phyloP scores from a whole-genome alignment of 768 basidiomycete genomes.

The Scleroderma bovista region DNA sequence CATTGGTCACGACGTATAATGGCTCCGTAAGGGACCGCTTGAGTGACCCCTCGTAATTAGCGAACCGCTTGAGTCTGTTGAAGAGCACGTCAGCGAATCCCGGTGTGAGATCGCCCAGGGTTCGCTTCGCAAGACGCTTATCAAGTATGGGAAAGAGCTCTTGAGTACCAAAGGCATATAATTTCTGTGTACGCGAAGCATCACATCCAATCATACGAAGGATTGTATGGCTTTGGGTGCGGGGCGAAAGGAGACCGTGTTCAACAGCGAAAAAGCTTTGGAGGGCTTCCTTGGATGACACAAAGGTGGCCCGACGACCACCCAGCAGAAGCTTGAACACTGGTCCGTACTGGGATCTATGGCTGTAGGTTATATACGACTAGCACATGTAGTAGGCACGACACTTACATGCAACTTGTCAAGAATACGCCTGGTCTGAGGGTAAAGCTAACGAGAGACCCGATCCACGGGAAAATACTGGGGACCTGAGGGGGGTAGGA shows the following conservation, averaged over 20 bases:
- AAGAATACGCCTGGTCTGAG: conserved; percentile 14
- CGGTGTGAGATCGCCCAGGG: conserved; percentile 8
- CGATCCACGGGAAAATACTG: conserved; percentile 12
- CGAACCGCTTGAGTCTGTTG: conserved; percentile 7
- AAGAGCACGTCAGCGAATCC: conserved; percentile 9
- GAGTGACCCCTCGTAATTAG: conserved; percentile 5
- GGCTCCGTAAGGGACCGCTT: conserved; percentile 11
- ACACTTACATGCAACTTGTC: conserved; percentile 14
- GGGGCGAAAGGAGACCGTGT: conserved; percentile 6
- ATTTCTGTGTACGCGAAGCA: neutral
- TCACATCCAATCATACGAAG: conserved; percentile 11
- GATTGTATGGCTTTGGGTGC: conserved; percentile 7
- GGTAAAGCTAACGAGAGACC: conserved; percentile 9
- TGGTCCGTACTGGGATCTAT: conserved; percentile 3
- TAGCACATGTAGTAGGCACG: neutral
- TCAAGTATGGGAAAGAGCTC: conserved; percentile 20
- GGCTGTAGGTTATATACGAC: too few species aligned
- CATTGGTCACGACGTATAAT: conserved; percentile 13
- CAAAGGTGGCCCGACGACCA: conserved; percentile 8
- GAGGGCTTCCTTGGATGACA: conserved; percentile 13
- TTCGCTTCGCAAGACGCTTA: conserved; percentile 9
- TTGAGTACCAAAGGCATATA: conserved; percentile 14
- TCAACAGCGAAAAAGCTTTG: conserved; percentile 5
- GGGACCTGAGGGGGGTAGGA: conserved; percentile 5
- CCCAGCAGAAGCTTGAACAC: conserved; percentile 16